Conservation (phyloP, 805 yeast genomes). For the Cyberlindnera maclurae region DNA sequence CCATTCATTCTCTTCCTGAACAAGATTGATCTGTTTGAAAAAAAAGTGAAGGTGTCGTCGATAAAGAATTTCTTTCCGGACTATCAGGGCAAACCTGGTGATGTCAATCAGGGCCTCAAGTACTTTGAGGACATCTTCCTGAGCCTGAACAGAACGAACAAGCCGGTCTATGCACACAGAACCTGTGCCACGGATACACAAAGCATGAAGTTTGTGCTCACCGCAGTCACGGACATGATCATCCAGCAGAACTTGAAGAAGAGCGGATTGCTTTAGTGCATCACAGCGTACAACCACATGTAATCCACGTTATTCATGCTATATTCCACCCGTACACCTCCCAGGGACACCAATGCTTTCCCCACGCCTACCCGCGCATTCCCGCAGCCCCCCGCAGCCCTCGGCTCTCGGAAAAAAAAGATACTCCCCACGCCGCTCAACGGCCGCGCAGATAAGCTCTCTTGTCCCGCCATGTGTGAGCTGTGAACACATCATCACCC, state of each 20-base stretch:
- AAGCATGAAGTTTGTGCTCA: constrained; percentile 82
- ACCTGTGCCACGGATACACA: constrained; percentile 94
- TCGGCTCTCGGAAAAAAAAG: too few species aligned
- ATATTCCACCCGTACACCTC: too few species aligned
- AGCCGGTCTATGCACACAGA: constrained; percentile 82
- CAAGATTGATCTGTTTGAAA: constrained; percentile 75
- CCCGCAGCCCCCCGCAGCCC: too few species aligned
- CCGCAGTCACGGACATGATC: constrained; percentile 89
- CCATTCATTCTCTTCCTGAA: constrained; percentile 87
- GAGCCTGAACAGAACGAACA: constrained; percentile 51
- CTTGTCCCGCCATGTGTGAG: too few species aligned
- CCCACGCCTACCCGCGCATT: too few species aligned
- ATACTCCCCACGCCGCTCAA: too few species aligned
- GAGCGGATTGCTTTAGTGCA: constrained; percentile 47
- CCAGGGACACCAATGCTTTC: too few species aligned
- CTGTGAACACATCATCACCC: too few species aligned
- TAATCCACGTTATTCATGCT: too few species aligned
- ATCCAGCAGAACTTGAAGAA: constrained; percentile 74
- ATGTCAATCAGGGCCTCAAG: constrained; percentile 58
- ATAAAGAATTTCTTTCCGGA: constrained; percentile 72
- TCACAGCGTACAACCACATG: too few species aligned
- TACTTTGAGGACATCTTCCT: constrained; percentile 67
- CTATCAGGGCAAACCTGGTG: constrained; percentile 57
- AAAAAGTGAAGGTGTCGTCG: constrained; percentile 60
- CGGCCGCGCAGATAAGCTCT: too few species aligned